Conservation (phyloP, 129 eudicot genomes). For the Chrysanthemum makinoi region DNA sequence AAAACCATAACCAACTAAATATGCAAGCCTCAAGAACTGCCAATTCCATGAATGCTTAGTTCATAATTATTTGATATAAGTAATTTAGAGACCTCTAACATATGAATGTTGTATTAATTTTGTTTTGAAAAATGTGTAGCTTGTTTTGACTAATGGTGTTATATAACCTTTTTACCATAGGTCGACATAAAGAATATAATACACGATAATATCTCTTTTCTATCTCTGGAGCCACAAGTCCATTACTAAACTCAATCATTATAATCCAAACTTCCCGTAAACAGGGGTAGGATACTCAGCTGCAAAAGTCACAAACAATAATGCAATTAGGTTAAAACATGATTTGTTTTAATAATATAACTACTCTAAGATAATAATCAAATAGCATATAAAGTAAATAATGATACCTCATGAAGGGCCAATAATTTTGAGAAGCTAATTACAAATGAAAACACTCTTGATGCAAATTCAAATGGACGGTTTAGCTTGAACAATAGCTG, state of each 20-base stretch:
- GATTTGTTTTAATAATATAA: constrained; percentile 16
- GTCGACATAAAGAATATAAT: constrained; percentile 79
- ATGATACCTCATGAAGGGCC: constrained; percentile 75
- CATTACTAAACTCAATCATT: constrained; percentile 81
- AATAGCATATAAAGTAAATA: constrained; percentile 21
- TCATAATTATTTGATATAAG: constrained; percentile 14
- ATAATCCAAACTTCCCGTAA: constrained; percentile 94
- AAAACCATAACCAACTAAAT: constrained; percentile 87
- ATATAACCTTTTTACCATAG: constrained; percentile 51
- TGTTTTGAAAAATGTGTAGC: neutral
- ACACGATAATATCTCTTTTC: constrained; percentile 95
- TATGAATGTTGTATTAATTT: neutral
- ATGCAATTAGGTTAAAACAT: constrained; percentile 20
- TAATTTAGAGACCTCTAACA: constrained; percentile 4
- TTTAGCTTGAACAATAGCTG: constrained; percentile 87
- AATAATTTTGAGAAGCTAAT: constrained; percentile 87
- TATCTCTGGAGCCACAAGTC: constrained; percentile 66
- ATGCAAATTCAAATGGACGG: constrained; percentile 92
- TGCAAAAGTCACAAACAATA: constrained; percentile 18
- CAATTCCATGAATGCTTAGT: constrained; percentile 26
- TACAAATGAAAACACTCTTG: constrained; percentile 82
- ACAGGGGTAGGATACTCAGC: constrained; percentile 77
- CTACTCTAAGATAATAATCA: constrained; percentile 18
- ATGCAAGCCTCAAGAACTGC: constrained; percentile 97
- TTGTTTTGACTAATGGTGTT: neutral